These are phyloP conservation scores for Cnidoscolus chayamansa DNA, from an alignment of 441 rosid genomes.

Conservation along the genomic window DNA sequence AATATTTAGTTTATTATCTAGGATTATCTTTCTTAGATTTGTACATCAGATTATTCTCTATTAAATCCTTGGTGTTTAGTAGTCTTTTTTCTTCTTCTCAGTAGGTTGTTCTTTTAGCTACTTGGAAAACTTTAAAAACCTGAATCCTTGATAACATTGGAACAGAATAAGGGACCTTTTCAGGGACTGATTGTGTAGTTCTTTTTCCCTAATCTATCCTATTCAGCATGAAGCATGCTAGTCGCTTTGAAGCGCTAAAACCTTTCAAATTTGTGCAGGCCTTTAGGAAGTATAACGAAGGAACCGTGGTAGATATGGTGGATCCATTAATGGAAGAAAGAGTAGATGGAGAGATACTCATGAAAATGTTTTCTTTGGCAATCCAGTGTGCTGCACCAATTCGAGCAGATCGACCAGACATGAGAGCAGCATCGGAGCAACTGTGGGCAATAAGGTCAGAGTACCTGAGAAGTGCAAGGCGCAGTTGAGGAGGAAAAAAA, in stretches of 20 bases:
- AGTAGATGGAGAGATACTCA: slow-evolving; percentile 44
- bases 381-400: slow-evolving; percentile 83
- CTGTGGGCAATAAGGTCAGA: slow-evolving; percentile 85
- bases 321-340: slow-evolving; percentile 63
- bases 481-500: slow-evolving; percentile 11
- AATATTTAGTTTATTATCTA: background rate
- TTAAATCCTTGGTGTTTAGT: background rate
- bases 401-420: slow-evolving; percentile 70
- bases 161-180: background rate
- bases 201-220: background rate
- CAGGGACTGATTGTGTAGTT: background rate
- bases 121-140: background rate
- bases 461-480: slow-evolving; percentile 42
- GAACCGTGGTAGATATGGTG: slow-evolving; percentile 47
- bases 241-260: background rate
- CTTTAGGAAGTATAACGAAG: slow-evolving; percentile 60
- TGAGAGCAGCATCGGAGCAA: slow-evolving; percentile 75
- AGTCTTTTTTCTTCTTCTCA: background rate
- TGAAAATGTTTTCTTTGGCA: slow-evolving; percentile 68
- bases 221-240: background rate
- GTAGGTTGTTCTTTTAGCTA: background rate
- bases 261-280: slow-evolving; percentile 43
- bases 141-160: background rate
- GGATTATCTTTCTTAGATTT: background rate
- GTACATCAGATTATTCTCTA: background rate